These are phyloP conservation scores for Ulmus americana DNA, from an alignment of 331 rosid genomes.

Conservation along the genomic window DNA sequence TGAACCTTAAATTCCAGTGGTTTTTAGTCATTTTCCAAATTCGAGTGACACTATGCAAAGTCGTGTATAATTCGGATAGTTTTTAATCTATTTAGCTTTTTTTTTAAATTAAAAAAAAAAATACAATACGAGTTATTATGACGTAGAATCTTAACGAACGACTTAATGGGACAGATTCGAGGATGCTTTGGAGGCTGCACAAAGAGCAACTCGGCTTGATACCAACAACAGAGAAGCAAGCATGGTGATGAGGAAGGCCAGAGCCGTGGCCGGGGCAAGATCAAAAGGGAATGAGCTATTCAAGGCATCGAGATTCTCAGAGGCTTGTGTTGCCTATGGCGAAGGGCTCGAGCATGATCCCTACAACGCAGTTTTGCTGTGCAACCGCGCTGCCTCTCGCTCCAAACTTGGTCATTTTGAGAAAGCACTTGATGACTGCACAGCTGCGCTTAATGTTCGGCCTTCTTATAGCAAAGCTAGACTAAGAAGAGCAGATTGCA, in stretches of 20 bases:
- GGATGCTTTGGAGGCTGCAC: slow-evolving; percentile 49
- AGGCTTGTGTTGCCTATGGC: slow-evolving; percentile 64
- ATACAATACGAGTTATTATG: no score
- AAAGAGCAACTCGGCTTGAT: slow-evolving; percentile 48
- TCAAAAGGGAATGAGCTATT: slow-evolving; percentile 60
- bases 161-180: slow-evolving; percentile 44
- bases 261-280: slow-evolving; percentile 44
- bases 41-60: no score
- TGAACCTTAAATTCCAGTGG: no score
- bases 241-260: slow-evolving; percentile 38
- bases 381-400: slow-evolving; percentile 73
- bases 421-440: slow-evolving; percentile 62
- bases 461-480: slow-evolving; percentile 74
- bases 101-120: no score
- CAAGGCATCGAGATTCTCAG: slow-evolving; percentile 48
- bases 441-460: slow-evolving; percentile 46
- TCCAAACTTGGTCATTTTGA: slow-evolving; percentile 54
- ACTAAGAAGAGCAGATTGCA: slow-evolving; percentile 69
- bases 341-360: slow-evolving; percentile 73
- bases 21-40: no score
- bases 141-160: no score
- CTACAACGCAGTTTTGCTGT: slow-evolving; percentile 52
- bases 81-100: no score
- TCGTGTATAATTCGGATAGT: no score
- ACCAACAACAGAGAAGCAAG: slow-evolving; percentile 48